Evolutionary conservation across 208 protist genomes (phyloP), one percentile per base, ranked within the genome.

Genomic region (Wallacemonas rigidus): DNA sequence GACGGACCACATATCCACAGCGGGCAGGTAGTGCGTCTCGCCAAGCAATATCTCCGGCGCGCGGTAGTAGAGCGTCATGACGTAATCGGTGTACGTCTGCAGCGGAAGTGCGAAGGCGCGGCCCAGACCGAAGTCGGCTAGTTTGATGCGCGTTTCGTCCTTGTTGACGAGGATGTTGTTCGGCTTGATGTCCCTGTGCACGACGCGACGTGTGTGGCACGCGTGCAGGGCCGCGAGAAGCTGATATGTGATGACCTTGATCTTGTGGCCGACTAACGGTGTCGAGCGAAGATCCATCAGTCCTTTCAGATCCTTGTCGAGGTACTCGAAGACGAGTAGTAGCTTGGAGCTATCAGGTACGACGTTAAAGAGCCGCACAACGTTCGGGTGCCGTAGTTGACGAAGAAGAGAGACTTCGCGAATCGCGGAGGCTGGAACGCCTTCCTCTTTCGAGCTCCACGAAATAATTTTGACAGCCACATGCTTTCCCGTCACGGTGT

Each of bases 311-410:
- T 99, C 98, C 79, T 98, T 90, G 15, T 98, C 94, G 44, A 99
- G 82, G 75, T 93, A 99, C 83, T 99, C 98, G 74, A 99, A 99
- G 4, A 99, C 97, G n/a, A 99, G 85, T 12, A 92, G 93, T 12
- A 99, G 87, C 71, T 98, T 98, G 26, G 85, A 85, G 15, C 97
- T 87, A 35, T 95, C 93, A 26, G 98, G 88, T 36, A 98, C 89
- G 17, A 99, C 94, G 75, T 99, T 98, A 51, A 97, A 85, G 26
- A 99, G 84, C 5, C 85, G 92, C 17, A 98, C 92, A 12, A 98
- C 89, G 77, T 98, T 95, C 3, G 89, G 87, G 72, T 98, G 95
- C 43, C 83, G 87, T 2, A 98, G 75, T 61, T 98, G 90, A 12
- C 87, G 85, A 39, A 98, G 77, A n/a, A 98, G 80, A 5, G 95